A percentile compares a stretch with the other conserved stretches of the same genome.
Conservation (phyloP, 148 eudicot genomes). For the Chenopodium album region DNA sequence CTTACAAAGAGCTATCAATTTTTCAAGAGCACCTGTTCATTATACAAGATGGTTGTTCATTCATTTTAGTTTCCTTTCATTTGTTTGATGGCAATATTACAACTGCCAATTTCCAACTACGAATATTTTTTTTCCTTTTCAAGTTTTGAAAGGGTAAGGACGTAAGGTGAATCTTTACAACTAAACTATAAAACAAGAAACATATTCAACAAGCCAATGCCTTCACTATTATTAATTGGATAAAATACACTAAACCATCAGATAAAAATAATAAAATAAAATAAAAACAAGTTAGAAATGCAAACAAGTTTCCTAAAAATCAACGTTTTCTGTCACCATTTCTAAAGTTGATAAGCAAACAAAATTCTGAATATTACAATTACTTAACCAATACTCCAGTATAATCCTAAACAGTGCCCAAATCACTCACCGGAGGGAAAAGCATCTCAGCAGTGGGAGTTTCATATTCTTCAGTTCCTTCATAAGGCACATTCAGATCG, state of each 20-base stretch:
- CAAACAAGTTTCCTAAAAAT: not conserved
- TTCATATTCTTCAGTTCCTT: constrained; percentile 91
- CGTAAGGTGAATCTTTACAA: not conserved
- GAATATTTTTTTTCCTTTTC: not conserved
- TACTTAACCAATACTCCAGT: not conserved
- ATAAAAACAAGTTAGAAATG: not conserved
- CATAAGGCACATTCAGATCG: constrained; percentile 95
- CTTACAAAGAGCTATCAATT: not conserved
- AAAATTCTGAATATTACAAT: not conserved
- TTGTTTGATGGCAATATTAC: not conserved
- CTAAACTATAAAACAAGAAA: not conserved
- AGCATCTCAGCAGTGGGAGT: constrained; percentile 98
- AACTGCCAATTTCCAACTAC: not conserved
- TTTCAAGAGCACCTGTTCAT: not conserved
- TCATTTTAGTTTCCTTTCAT: not conserved
- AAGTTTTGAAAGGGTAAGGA: not conserved
- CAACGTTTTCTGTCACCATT: not conserved
- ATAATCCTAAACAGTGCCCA: not conserved
- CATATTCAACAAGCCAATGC: not conserved
- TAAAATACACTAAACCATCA: not conserved
- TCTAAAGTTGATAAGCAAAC: not conserved
- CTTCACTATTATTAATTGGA: not conserved
- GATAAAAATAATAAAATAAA: not conserved
- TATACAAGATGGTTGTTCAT: not conserved
- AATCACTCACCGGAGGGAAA: constrained; percentile 78